phyloP scores from a whole-genome alignment of 2,329 filamentous ascomycete genomes.

The Nemania diffusa region DNA sequence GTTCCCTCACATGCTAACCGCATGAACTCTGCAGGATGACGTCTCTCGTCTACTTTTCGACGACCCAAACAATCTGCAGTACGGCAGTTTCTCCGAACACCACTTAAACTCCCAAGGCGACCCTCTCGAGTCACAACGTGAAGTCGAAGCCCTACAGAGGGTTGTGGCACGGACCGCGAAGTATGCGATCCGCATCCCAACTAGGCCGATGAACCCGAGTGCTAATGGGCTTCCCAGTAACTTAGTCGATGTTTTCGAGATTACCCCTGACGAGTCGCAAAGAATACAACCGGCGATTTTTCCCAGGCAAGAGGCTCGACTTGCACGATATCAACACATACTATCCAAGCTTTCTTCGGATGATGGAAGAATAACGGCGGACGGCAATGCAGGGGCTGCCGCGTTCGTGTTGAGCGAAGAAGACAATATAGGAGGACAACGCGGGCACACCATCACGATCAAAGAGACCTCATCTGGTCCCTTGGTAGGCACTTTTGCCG shows the following conservation, averaged over 20 bases:
- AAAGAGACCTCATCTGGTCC: slow-evolving; percentile 55
- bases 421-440: slow-evolving; percentile 60
- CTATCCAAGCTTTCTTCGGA: slow-evolving; percentile 67
- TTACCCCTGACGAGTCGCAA: slow-evolving; percentile 62
- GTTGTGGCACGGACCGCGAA: slow-evolving; percentile 73
- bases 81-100: slow-evolving; percentile 71
- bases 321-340: slow-evolving; percentile 69
- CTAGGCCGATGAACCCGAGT: no score
- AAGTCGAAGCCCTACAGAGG: slow-evolving; percentile 71
- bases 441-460: slow-evolving; percentile 53
- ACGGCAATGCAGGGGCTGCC: slow-evolving; percentile 55
- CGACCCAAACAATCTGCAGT: slow-evolving; percentile 67
- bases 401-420: slow-evolving; percentile 66
- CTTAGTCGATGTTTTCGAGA: slow-evolving; percentile 75
- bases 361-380: slow-evolving; percentile 51
- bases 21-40: slow-evolving; percentile 58
- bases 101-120: slow-evolving; percentile 66
- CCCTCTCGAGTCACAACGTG: slow-evolving; percentile 70
- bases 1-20: slow-evolving; percentile 24
- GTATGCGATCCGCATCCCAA: slow-evolving; percentile 54
- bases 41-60: slow-evolving; percentile 70
- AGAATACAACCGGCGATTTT: slow-evolving; percentile 46
- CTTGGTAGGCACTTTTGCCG: slow-evolving; percentile 69
- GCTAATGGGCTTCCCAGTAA: slow-evolving; percentile 59
- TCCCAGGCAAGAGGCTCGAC: slow-evolving; percentile 65